phyloP scores from a whole-genome alignment of 148 eudicot genomes.

The Cornus florida region DNA sequence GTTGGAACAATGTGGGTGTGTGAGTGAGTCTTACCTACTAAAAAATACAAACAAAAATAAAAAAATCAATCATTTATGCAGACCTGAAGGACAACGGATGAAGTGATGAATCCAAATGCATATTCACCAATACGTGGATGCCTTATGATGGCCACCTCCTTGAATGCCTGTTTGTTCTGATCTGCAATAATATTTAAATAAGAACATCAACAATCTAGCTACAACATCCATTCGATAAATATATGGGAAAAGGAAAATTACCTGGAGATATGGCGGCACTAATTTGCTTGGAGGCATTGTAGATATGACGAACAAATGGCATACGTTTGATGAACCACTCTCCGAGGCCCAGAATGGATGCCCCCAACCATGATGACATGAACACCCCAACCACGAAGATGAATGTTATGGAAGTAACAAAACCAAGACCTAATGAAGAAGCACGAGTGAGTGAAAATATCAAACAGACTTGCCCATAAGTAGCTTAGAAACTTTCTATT shows the following conservation, averaged over 20 bases:
- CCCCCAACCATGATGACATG: constrained; percentile 49
- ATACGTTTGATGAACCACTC: constrained; percentile 47
- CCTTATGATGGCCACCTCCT: constrained; percentile 45
- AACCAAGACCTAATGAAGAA: constrained; percentile 31
- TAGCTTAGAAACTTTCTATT: background rate
- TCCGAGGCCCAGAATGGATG: constrained; percentile 41
- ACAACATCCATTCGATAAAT: background rate
- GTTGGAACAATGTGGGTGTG: no score
- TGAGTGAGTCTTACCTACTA: no score
- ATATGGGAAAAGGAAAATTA: background rate
- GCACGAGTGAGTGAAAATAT: background rate
- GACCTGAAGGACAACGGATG: constrained; percentile 42
- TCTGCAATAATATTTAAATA: constrained; percentile 18
- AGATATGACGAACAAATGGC: constrained; percentile 44
- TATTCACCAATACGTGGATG: constrained; percentile 47
- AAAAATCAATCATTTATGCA: background rate
- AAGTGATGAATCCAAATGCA: constrained; percentile 40
- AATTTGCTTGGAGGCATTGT: constrained; percentile 47
- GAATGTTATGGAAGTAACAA: constrained; percentile 41
- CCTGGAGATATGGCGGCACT: constrained; percentile 48
- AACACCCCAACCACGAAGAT: constrained; percentile 41
- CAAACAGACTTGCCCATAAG: background rate
- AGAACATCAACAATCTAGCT: constrained; percentile 1
- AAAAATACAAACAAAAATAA: background rate
- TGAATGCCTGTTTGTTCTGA: constrained; percentile 40